Evolutionary conservation across 345 rosid species (phyloP).

Genomic region (Microthlaspi erraticum): DNA sequence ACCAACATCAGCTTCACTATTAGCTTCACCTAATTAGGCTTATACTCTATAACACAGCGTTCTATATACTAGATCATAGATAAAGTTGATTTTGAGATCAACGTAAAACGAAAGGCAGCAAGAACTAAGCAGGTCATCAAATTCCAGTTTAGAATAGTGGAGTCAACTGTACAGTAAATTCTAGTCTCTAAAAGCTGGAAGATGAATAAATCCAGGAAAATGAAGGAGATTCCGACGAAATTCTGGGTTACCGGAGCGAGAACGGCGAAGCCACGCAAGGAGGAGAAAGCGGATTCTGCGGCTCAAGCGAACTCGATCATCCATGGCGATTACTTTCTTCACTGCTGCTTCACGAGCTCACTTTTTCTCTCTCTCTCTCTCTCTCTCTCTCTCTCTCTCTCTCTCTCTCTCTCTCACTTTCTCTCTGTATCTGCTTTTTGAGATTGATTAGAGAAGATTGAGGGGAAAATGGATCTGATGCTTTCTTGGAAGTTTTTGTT

Average conservation of each 20-base stretch:
- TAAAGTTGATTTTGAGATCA: neutral
- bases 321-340: constrained; percentile 34
- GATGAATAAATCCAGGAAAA: neutral
- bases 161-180: constrained; percentile 14
- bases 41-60: neutral
- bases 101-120: neutral
- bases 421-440: constrained; percentile 36
- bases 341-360: constrained; percentile 13
- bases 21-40: neutral
- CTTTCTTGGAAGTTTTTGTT: constrained; percentile 41
- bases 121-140: constrained; percentile 20
- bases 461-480: constrained; percentile 42
- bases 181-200: neutral
- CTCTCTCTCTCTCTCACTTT: neutral
- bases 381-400: constrained; percentile 32
- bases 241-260: constrained; percentile 62
- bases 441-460: constrained; percentile 23
- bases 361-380: constrained; percentile 1
- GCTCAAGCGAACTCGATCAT: constrained; percentile 54
- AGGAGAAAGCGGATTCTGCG: constrained; percentile 61
- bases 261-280: constrained; percentile 73
- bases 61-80: neutral
- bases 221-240: neutral
- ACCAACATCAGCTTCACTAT: constrained; percentile 14
- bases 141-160: neutral